phyloP scores from a whole-genome alignment of 2,329 filamentous ascomycete species.

The Pseudohalonectria lignicola region DNA sequence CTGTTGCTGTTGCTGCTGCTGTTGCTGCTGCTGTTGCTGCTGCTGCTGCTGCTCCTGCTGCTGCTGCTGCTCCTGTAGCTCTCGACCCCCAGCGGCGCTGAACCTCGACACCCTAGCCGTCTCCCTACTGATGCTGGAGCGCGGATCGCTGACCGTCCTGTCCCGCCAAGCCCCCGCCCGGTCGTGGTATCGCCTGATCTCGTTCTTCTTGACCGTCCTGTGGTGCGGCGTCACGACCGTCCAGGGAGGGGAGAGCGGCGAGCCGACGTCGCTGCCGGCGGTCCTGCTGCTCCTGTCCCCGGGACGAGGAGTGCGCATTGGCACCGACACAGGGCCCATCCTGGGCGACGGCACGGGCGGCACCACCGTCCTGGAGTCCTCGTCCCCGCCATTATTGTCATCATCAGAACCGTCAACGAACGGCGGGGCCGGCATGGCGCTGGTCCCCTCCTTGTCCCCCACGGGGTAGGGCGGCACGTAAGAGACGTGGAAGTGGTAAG shows the following conservation, averaged over 20 bases:
- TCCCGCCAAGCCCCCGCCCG: conserved; percentile 33
- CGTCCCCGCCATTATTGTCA: conserved; percentile 15
- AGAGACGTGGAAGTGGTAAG: conserved; percentile 25
- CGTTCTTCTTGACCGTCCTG: conserved; percentile 26
- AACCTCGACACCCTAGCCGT: conserved; percentile 23
- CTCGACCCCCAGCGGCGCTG: not conserved
- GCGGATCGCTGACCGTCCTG: conserved; percentile 24
- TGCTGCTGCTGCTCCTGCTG: not conserved
- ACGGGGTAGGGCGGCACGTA: conserved; percentile 14
- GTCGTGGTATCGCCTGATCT: conserved; percentile 29
- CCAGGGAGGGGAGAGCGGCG: conserved; percentile 1
- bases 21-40: too few species aligned
- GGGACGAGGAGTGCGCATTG: too few species aligned
- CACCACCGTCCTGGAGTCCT: conserved; percentile 19
- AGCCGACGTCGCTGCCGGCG: not conserved
- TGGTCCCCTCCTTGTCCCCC: conserved; percentile 6
- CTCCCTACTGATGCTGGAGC: conserved; percentile 29
- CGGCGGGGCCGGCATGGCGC: conserved; percentile 12
- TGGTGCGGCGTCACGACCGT: conserved; percentile 14
- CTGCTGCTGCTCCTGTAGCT: too few species aligned
- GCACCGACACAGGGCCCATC: too few species aligned
- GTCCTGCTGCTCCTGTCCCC: not conserved
- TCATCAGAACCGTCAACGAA: too few species aligned
- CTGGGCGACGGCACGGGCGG: conserved; percentile 9
- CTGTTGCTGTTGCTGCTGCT: not conserved